These are phyloP conservation scores for Ogataea hybrid DNA, from an alignment of 1,139 yeast genomes.

Conservation along the genomic window DNA sequence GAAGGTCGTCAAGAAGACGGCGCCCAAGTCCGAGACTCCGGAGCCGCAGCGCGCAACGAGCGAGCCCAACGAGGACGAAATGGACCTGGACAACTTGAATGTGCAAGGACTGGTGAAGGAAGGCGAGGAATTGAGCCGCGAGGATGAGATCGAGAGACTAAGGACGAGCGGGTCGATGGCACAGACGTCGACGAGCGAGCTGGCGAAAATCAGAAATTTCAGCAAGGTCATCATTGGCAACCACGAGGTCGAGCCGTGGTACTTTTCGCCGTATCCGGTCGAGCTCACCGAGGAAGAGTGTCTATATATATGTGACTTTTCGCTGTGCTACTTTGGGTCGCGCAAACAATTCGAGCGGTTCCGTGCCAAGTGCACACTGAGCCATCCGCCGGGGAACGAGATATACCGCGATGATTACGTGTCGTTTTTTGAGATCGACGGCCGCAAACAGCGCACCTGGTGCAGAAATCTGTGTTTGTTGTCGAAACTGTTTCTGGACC, in stretches of 20 bases:
- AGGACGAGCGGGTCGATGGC: conserved; percentile 97
- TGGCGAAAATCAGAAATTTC: conserved; percentile 86
- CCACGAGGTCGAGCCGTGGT: conserved; percentile 97
- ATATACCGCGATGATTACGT: conserved; percentile 84
- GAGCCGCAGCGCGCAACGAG: conserved; percentile 18
- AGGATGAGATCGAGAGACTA: conserved; percentile 88
- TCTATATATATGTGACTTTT: conserved; percentile 87
- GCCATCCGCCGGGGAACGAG: conserved; percentile 98
- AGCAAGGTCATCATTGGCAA: conserved; percentile 79
- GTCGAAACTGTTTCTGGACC: conserved; percentile 87
- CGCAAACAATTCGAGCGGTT: conserved; percentile 89
- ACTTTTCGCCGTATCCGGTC: conserved; percentile 94
- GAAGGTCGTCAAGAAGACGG: conserved; percentile 28
- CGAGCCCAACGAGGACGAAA: conserved; percentile 50
- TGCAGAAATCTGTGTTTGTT: conserved; percentile 90
- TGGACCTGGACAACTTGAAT: conserved; percentile 84
- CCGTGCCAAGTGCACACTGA: conserved; percentile 77
- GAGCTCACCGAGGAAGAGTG: conserved; percentile 91
- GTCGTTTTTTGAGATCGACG: conserved; percentile 94
- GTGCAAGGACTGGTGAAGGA: conserved; percentile 74
- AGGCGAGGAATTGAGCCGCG: conserved; percentile 74
- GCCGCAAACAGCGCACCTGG: conserved; percentile 94
- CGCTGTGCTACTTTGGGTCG: conserved; percentile 86
- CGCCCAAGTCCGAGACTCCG: conserved; percentile 17
- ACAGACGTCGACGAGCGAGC: conserved; percentile 71